Percentiles rank a stretch among this genome's conserved stretches.
These are phyloP conservation scores for Neurospora sp. DNA, from an alignment of 495 filamentous ascomycete genomes.

Conservation along the genomic window DNA sequence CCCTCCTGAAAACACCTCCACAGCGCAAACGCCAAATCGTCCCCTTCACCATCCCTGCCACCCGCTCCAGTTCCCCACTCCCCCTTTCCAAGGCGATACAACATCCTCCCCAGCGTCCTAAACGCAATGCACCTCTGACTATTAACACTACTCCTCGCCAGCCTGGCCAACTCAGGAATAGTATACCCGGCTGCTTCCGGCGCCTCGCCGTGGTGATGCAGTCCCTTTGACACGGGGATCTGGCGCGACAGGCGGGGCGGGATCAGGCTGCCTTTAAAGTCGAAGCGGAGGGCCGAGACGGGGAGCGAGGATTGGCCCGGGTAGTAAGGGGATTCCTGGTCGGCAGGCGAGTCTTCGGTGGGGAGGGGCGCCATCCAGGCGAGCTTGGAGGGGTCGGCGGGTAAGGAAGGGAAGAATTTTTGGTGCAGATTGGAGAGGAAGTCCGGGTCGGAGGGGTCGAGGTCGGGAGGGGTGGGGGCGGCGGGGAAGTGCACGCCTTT, in stretches of 20 bases:
- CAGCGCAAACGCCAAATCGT: slow-evolving; percentile 46
- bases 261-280: slow-evolving; percentile 68
- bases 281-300: slow-evolving; percentile 76
- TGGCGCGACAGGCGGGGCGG: slow-evolving; percentile 60
- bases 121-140: slow-evolving; percentile 85
- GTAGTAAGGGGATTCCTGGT: slow-evolving; percentile 66
- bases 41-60: slow-evolving; percentile 37
- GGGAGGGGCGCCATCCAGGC: slow-evolving; percentile 79
- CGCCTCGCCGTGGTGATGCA: slow-evolving; percentile 91
- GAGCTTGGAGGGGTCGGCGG: slow-evolving; percentile 72
- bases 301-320: slow-evolving; percentile 58
- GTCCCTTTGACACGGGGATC: slow-evolving; percentile 62
- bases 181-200: slow-evolving; percentile 94
- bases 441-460: slow-evolving; percentile 70
- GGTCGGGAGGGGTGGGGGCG: slow-evolving; percentile 41
- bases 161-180: slow-evolving; percentile 71
- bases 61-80: slow-evolving; percentile 60
- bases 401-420: slow-evolving; percentile 84
- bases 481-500: slow-evolving; percentile 27
- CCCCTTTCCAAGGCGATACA: slow-evolving; percentile 72
- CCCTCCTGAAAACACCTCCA: slow-evolving; percentile 73
- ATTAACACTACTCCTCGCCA: slow-evolving; percentile 72
- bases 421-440: slow-evolving; percentile 77
- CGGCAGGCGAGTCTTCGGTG: slow-evolving; percentile 42
- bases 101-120: slow-evolving; percentile 75